These are phyloP conservation scores for Saraca asoca DNA, from an alignment of 331 rosid species.

Conservation along the genomic window DNA sequence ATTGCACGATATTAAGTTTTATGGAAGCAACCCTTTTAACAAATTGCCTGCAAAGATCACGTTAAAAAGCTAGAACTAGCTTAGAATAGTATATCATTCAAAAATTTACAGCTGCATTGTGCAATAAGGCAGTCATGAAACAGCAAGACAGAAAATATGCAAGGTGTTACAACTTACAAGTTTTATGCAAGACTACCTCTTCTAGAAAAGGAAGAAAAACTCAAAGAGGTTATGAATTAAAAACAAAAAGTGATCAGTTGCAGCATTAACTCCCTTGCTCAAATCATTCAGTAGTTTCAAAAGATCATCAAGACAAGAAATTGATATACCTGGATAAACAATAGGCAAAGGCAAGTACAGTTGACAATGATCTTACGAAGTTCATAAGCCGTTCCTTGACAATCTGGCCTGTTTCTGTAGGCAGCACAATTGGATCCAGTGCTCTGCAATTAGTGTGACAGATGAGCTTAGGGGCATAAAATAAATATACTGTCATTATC, in stretches of 20 bases:
- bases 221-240: neutral
- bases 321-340: conserved; percentile 83
- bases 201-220: conserved; percentile 16
- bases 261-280: conserved; percentile 12
- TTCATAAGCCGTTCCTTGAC: conserved; percentile 80
- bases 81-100: conserved; percentile 2
- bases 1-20: conserved; percentile 25
- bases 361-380: conserved; percentile 83
- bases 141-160: conserved; percentile 9
- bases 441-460: conserved; percentile 55
- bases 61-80: conserved; percentile 30
- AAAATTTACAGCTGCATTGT: conserved; percentile 13
- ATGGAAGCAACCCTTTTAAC: conserved; percentile 31
- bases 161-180: conserved; percentile 7
- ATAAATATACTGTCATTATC: conserved; percentile 13
- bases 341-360: conserved; percentile 83
- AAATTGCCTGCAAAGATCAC: conserved; percentile 28
- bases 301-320: conserved; percentile 32
- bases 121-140: conserved; percentile 24
- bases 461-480: conserved; percentile 13
- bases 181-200: conserved; percentile 22
- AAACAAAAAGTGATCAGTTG: conserved; percentile 16
- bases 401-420: conserved; percentile 70
- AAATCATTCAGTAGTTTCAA: conserved; percentile 34
- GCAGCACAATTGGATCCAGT: conserved; percentile 72